These are phyloP conservation scores for Nannizzia gypsea DNA, from an alignment of 2,329 filamentous ascomycete genomes.

Conservation along the genomic window DNA sequence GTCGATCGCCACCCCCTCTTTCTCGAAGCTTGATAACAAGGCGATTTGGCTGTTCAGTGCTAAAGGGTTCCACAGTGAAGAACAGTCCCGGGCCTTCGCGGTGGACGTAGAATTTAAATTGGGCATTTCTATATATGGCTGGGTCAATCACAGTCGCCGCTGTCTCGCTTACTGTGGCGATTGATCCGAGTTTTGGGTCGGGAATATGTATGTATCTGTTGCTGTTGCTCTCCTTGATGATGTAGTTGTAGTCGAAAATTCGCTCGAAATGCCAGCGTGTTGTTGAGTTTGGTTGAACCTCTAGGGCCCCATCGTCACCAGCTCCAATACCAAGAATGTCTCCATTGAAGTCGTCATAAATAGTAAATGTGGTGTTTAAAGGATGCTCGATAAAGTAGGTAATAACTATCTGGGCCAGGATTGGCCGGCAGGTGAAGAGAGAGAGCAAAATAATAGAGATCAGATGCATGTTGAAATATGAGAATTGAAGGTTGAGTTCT, in stretches of 20 bases:
- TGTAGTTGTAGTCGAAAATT: neutral
- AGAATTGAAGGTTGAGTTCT: too few relatives aligned
- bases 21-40: neutral
- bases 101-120: neutral
- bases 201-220: neutral
- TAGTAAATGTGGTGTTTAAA: neutral
- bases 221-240: neutral
- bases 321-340: neutral
- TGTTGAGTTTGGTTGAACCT: neutral
- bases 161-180: neutral
- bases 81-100: neutral
- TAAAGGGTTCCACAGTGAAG: neutral
- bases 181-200: neutral
- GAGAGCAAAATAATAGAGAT: neutral
- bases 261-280: neutral
- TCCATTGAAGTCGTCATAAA: neutral
- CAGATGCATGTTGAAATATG: neutral
- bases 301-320: neutral
- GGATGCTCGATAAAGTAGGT: neutral
- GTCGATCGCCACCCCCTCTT: neutral
- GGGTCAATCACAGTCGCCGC: neutral
- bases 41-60: neutral
- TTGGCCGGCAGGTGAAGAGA: neutral
- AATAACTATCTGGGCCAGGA: neutral
- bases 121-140: neutral